Evolutionary conservation across 768 basidiomycete genomes (phyloP).

Genomic region (Pisolithus sp.): DNA sequence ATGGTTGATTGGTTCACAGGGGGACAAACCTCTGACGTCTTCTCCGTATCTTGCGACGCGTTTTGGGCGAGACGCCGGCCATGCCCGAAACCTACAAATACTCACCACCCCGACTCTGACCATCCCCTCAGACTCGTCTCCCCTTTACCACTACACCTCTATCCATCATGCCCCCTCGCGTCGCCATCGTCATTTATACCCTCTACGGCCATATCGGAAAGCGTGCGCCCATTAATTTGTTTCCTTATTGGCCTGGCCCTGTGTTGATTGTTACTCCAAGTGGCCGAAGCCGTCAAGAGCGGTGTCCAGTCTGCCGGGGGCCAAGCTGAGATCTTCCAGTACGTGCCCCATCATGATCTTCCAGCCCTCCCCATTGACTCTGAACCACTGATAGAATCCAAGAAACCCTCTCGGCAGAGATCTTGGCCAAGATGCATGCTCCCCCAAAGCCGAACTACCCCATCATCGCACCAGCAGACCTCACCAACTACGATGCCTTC

Average conservation of each 20-base stretch:
- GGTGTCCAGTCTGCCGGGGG: slow-evolving; percentile 48
- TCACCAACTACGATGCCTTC: slow-evolving; percentile 63
- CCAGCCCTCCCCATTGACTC: too few species aligned
- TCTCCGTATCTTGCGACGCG: background rate
- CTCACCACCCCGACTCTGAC: background rate
- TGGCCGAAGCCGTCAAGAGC: slow-evolving; percentile 47
- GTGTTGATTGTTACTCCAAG: slow-evolving; percentile 30
- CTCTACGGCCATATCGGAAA: slow-evolving; percentile 70
- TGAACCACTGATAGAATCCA: slow-evolving; percentile 43
- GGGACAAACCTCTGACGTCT: slow-evolving; percentile 1
- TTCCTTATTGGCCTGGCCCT: background rate
- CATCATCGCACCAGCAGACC: slow-evolving; percentile 46
- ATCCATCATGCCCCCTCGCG: slow-evolving; percentile 41
- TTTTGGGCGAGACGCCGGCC: too few species aligned
- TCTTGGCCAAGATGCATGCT: slow-evolving; percentile 65
- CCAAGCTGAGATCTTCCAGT: slow-evolving; percentile 49
- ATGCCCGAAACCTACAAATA: slow-evolving; percentile 11
- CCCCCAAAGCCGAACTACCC: slow-evolving; percentile 70
- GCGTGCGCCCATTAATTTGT: slow-evolving; percentile 36
- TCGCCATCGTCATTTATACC: slow-evolving; percentile 70
- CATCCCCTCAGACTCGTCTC: background rate
- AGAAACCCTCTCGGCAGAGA: slow-evolving; percentile 70
- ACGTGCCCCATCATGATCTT: slow-evolving; percentile 14
- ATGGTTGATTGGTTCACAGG: background rate
- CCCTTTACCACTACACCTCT: background rate